Base-by-base conservation (phyloP, 257 asterid species). In the Paraleonurus japonicus region DNA sequence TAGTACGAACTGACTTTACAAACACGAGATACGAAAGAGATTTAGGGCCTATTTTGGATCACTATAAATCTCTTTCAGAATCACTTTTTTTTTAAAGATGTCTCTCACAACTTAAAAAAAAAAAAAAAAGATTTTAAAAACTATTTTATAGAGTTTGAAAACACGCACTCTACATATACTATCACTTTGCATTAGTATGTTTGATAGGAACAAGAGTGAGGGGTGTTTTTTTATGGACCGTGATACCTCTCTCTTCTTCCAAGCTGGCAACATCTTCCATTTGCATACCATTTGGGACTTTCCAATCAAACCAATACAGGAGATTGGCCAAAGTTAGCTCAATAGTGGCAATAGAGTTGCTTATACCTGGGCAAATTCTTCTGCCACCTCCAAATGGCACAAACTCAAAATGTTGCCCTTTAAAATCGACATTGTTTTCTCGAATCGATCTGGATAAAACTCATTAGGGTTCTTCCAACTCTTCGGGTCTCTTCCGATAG, bases 301-400 rank as follows among this genome's bases (percentile, higher is more conserved):
- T 39, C 79, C 81, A 80, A 54, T 47, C 64, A 58, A 76, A 80
- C 37, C 71, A 71, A 32, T 62, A 69, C 27, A 76, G 16, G 22
- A 80, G 69, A 15, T 61, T 80, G 17, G 78, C 84, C 64, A 75
- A 43, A 2, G 61, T 63, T n/a, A 75, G 48, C 69, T 75, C 84
- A 37, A 72, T 37, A 10, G 65, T 51, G 7, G 65, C 63, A 15
- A 61, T 47, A 5, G 79, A 45, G 9, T 13, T 53, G 45, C 17
- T 65, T 35, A 67, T 66, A 8, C 64, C 78, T 0, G 76, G 74
- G 45, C 80, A 65, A 12, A 54, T 19, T 48, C 82, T 61, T 28
- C 76, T 59, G 1, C 83, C 83, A 32, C 65, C 78, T 22, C 83
- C 83, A 41, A 79, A 79, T 8, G 81, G 70, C 61, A 79, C 11